Base-by-base conservation (phyloP, 148 eudicot genomes). In the Pharnaceum exiguum region DNA sequence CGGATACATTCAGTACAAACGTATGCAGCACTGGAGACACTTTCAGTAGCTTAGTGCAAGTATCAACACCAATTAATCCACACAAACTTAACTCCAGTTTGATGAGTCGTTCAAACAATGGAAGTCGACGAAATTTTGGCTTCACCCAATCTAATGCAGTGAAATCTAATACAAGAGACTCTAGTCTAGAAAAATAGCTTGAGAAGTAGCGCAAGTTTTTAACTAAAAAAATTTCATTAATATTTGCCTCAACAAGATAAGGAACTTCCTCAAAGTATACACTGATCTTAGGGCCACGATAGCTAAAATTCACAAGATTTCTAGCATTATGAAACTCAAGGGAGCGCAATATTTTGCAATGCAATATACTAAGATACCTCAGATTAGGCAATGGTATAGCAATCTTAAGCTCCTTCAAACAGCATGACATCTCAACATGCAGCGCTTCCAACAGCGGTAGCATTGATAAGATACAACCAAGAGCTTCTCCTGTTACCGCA, bases 281-380 rank as follows among this genome's bases (percentile, higher is more conserved):
- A 7, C 18, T 24, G 39, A 56, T 28, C 10, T 39, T 5, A 43
- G 47, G 60, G n/a, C 60, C 35, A 17, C 19, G 48, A 26, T 56
- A 56, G 27, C 33, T 21, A 16, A 56, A 56, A 12, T 46, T 38
- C 48, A 26, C 23, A 39, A 56, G 10, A 56, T 56, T 56, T 22
- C 39, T 24, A 39, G 35, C 60, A n/a, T n/a, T n/a, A 56, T 40
- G 23, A n/a, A 56, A 33, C 1, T 56, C 60, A 56, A 56, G 47
- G 48, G 10, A 22, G 15, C n/a, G 11, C 36, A 56, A 38, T 13
- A 23, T 25, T 1, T 0, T 4, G 11, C 60, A 56, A 39, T 56
- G 6, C 48, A 7, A 16, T 39, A 56, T 56, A 33, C 25, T 6
- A 22, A 56, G 47, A n/a, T 24, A 9, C 24, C 35, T 56, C 8